Evolutionary conservation across 1,139 yeast genomes (phyloP), one percentile per base, ranked within the genome.

Genomic region (Yueomyces sp.): DNA sequence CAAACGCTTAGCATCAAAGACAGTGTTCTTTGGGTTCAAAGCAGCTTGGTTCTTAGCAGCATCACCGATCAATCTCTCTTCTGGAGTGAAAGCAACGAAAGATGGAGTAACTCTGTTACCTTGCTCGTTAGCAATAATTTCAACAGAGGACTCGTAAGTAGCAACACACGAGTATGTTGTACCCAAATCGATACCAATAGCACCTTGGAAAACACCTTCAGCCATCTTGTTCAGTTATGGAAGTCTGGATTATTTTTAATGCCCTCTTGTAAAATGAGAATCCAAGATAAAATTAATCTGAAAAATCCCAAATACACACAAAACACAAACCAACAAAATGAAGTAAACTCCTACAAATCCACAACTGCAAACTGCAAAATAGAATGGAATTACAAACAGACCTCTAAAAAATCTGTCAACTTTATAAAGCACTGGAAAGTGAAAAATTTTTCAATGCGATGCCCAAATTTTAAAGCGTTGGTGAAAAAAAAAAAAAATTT

Each of bases 131-230:
- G 96, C 95, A 59, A 86, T 72, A 57, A 85, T 86, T 68, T 85
- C 95, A 49, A 70, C 91, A 69, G 82, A 87, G 75, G 78, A 83
- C 74, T 76, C 94, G 75, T 76, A 85, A 73, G 86, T 94, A 64
- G 94, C 95, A 45, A 85, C 96, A 76, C 95, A 86, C 9, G 95
- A 85, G 71, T 85, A 85, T 46, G 96, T 85, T 46, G 85, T 78
- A 60, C 96, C 96, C 66, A 87, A 76, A 68, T 76, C 81, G 86
- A 89, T 89, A 80, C 98, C 97, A 76, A 89, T 87, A 75, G 97
- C 97, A 81, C 95, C 95, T 81, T 89, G 94, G 84, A 84, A 89
- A 76, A 89, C 94, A 83, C 96, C 96, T 81, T 89, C 96, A 81
- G 89, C 85, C 89, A 81, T 81, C 69, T 69, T 76, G 48, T 42